Evolutionary conservation across 345 rosid species (phyloP).

Genomic region (Crucihimalaya himalaica): DNA sequence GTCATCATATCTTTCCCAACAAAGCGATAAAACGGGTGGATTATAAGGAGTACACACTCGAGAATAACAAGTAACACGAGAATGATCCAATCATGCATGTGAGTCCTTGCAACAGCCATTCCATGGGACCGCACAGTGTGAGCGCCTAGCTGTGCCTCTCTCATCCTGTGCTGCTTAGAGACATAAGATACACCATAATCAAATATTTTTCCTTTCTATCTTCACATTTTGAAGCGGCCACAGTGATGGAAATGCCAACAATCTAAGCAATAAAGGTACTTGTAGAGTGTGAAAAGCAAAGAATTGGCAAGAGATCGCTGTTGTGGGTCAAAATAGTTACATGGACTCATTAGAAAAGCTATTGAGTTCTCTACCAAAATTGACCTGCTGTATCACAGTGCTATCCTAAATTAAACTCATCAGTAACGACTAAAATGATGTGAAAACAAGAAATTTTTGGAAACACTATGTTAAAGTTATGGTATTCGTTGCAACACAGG

Average conservation of each 20-base stretch:
- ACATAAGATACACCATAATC: not conserved
- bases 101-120: constrained; percentile 52
- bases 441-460: not conserved
- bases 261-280: constrained; percentile 10
- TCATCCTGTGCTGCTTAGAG: constrained; percentile 48
- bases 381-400: not conserved
- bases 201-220: not conserved
- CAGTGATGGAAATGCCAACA: constrained; percentile 8
- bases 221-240: not conserved
- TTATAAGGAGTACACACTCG: constrained; percentile 43
- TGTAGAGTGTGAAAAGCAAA: constrained; percentile 8
- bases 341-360: not conserved
- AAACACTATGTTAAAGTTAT: not conserved
- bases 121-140: constrained; percentile 73
- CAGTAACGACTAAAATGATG: not conserved
- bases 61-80: constrained; percentile 60
- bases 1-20: constrained; percentile 94
- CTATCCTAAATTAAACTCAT: constrained; percentile 5
- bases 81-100: constrained; percentile 79
- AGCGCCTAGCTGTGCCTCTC: constrained; percentile 53
- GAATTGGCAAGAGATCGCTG: not conserved
- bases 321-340: constrained; percentile 1
- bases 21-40: constrained; percentile 83
- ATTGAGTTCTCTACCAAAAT: not conserved
- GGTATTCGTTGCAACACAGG: not conserved